Base-by-base conservation (phyloP, 106 monocot species). In the Phalaenopsis equestris region DNA sequence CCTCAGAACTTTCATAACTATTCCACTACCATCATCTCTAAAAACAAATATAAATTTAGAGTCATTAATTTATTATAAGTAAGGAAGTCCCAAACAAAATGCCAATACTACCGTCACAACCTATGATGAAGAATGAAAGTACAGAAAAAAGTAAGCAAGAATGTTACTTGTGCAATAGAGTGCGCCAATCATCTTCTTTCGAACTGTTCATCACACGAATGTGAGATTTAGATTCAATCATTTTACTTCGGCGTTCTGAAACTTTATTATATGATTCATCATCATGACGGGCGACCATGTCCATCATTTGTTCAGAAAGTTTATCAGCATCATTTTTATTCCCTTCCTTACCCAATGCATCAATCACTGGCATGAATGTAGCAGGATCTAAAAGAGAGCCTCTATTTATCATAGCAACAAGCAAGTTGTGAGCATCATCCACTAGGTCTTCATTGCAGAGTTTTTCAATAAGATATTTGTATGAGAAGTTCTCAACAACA, bases 21-120 rank as follows among this genome's bases (percentile, higher is more conserved):
- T 87, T 41, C 85, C 85, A 84, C 93, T 90, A 55, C 94, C 94
- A 84, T 99, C 98, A 86, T 99, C 98, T 79, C 98, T 99, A 89
- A 79, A 81, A 24, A 36, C 49, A 24, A 55, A 48, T 16, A 41
- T 16, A 78, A 79, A 2, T 11, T 21, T 14, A 9, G 10, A 9
- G 5, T 11, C 19, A 23, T 21, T 42, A 41, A 65, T 19, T 65
- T 64, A 45, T 10, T 19, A 57, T n/a, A 23, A 70, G 39, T 61
- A 21, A 8, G 61, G 61, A 10, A 21, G 21, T 61, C 61, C 61
- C n/a, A 21, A 61, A n/a, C 21, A 4, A 21, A 61, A 70, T 70
- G 38, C 38, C 12, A 14, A 12, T 39, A 70, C 30, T 45, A 45
- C 3, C 43, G 43, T 45, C 18, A 61, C 6, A 61, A 61, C 21